A percentile compares a stretch with the other conserved stretches of the same genome.
Conservation (phyloP, 176 grass and related monocot genomes). For the Alloteropsis semialata region DNA sequence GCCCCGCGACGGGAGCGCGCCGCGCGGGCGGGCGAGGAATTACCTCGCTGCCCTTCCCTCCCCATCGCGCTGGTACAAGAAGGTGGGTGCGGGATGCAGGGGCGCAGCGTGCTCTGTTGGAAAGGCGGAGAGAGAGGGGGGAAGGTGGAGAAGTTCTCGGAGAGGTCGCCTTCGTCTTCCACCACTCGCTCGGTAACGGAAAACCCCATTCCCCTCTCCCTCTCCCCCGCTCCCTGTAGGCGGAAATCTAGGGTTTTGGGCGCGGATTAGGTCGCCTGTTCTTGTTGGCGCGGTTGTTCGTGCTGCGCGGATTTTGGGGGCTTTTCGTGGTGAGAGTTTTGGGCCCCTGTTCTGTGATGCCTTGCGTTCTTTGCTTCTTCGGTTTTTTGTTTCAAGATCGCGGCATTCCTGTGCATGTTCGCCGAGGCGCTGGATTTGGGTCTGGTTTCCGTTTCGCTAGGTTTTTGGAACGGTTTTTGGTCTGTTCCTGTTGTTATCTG, state of each 20-base stretch:
- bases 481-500: neutral
- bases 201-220: neutral
- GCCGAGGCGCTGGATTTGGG: neutral
- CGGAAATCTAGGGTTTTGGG: conserved; percentile 41
- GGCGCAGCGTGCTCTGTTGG: neutral
- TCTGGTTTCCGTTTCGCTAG: neutral
- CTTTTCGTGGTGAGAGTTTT: neutral
- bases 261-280: neutral
- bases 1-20: neutral
- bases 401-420: conserved; percentile 32
- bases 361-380: neutral
- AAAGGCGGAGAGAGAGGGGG: neutral
- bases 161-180: conserved; percentile 1
- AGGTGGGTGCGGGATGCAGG: neutral
- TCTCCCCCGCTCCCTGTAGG: neutral
- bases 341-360: no score
- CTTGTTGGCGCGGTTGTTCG: neutral
- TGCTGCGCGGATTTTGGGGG: neutral
- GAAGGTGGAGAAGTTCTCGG: neutral
- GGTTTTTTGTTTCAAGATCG: neutral
- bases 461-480: neutral
- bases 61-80: neutral
- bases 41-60: neutral
- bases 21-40: neutral
- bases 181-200: neutral